Evolutionary conservation across 805 yeast species (phyloP).

Genomic region (Torulaspora microellipsoides): DNA sequence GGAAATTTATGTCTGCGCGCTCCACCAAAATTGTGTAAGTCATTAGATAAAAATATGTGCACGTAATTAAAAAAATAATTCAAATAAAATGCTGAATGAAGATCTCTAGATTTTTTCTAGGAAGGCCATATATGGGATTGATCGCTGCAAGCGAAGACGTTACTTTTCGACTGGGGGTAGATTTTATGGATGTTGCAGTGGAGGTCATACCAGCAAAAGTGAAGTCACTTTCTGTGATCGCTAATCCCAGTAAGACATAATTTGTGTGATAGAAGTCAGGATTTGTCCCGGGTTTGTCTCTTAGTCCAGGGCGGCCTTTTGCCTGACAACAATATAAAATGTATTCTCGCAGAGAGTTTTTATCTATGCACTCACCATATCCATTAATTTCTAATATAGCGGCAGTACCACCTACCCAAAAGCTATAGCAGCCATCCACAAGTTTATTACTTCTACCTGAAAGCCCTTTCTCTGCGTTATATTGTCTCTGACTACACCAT

Average conservation of each 20-base stretch:
- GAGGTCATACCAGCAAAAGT: background rate
- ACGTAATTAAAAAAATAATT: background rate
- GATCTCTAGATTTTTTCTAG: constrained; percentile 39
- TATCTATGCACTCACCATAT: constrained; percentile 38
- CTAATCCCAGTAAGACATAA: constrained; percentile 73
- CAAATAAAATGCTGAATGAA: constrained; percentile 26
- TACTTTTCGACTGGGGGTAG: background rate
- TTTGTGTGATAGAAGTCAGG: constrained; percentile 92
- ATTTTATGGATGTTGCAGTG: background rate
- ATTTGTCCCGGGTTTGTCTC: constrained; percentile 79
- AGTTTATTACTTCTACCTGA: constrained; percentile 88
- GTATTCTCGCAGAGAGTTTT: constrained; percentile 59
- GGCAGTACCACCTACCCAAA: constrained; percentile 91
- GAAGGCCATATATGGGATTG: constrained; percentile 60
- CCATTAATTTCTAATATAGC: constrained; percentile 38
- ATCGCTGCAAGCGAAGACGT: constrained; percentile 27
- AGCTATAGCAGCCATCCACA: constrained; percentile 94
- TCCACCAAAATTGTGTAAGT: too few relatives aligned
- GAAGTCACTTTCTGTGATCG: constrained; percentile 21
- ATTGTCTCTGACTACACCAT: constrained; percentile 75
- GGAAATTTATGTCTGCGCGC: too few relatives aligned
- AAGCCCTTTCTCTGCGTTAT: constrained; percentile 75
- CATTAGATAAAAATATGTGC: too few relatives aligned
- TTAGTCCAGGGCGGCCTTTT: constrained; percentile 59
- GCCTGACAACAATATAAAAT: constrained; percentile 73